These are phyloP conservation scores for Schwanniomyces yamadae DNA, from an alignment of 805 yeast species.

Conservation along the genomic window DNA sequence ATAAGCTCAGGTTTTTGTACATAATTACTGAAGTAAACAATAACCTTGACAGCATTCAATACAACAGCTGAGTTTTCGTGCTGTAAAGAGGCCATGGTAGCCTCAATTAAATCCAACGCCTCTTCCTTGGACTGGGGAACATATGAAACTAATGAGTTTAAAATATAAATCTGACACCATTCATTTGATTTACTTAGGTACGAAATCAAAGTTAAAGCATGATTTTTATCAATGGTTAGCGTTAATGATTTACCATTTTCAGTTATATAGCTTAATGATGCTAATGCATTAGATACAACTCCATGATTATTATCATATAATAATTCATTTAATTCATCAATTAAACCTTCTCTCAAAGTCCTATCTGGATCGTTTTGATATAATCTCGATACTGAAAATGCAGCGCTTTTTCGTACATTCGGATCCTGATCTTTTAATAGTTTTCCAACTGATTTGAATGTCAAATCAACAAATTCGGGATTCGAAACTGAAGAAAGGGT, in stretches of 20 bases:
- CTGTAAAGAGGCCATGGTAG: constrained; percentile 66
- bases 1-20: constrained; percentile 53
- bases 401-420: constrained; percentile 66
- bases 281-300: constrained; percentile 71
- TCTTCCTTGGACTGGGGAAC: constrained; percentile 71
- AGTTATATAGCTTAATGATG: constrained; percentile 63
- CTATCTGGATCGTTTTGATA: constrained; percentile 53
- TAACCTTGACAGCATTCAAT: constrained; percentile 68
- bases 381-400: constrained; percentile 64
- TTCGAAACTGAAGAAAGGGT: constrained; percentile 62
- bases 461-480: constrained; percentile 48
- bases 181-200: constrained; percentile 44
- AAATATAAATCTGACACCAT: constrained; percentile 72
- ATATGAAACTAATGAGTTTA: constrained; percentile 63
- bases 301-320: constrained; percentile 56
- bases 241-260: constrained; percentile 52
- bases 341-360: constrained; percentile 43
- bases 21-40: constrained; percentile 73
- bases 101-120: constrained; percentile 64
- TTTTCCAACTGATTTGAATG: constrained; percentile 38
- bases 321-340: constrained; percentile 49
- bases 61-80: constrained; percentile 83
- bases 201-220: constrained; percentile 37
- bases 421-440: constrained; percentile 50
- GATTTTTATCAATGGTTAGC: constrained; percentile 50